Base-by-base conservation (phyloP, 345 rosid species). In the Aurinia saxatilis region DNA sequence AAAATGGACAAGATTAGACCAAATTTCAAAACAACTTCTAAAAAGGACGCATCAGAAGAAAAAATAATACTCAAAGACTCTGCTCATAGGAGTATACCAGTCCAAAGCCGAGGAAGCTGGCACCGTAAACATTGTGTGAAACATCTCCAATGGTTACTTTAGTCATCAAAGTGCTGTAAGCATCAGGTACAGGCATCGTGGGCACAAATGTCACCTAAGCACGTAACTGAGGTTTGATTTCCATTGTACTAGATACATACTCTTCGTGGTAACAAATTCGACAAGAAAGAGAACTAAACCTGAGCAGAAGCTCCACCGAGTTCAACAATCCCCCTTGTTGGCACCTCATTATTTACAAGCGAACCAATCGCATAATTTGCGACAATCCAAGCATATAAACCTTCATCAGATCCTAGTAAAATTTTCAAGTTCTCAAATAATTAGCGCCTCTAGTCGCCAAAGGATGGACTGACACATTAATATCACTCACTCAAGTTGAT, bases 281-380 rank as follows among this genome's bases (percentile, higher is more conserved):
- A 34, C 6, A 59, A 10, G 19, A 27, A 23, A 1, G 23, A 60
- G 45, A 5, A 29, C 10, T 16, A 54, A 73, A 88, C 96, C 96
- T 92, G 98, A 10, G 91, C 88, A 50, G 98, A 92, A 68, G 98
- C 98, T 7, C 98, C 98, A 1, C 95, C 98, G 38, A 92, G 96
- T 72, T 89, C 98, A 65, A 89, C 77, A 60, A 89, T 87, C 68
- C 95, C 98, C 6, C 90, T 84, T 17, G 98, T 89, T 5, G 75
- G 50, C 45, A 50, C 37, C 49, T 93, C 91, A 74, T 89, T 81
- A 50, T 84, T 82, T 63, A 93, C 96, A 73, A 92, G 91, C 1
- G 80, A 76, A 60, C 88, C 95, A 44, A 79, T 71, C 7, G 90
- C 98, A 71, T 82, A 69, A 59, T 89, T 92, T 11, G 95, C 96